These are phyloP conservation scores for Epichloe bromicola DNA, from an alignment of 2,329 filamentous ascomycete species.

Conservation along the genomic window DNA sequence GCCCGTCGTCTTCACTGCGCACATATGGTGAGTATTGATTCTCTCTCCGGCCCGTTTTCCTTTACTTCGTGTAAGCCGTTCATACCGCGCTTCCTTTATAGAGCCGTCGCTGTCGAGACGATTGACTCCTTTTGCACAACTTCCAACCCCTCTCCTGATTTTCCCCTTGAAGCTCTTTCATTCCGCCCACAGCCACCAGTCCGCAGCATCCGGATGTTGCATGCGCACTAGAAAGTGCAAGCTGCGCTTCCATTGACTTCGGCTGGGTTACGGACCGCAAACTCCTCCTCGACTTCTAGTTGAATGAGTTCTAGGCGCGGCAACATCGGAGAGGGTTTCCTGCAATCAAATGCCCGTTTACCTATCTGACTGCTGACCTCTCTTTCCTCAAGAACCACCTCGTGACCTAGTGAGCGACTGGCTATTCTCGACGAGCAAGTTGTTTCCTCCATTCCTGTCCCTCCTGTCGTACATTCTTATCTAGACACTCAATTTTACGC, in stretches of 20 bases:
- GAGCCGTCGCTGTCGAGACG: not conserved
- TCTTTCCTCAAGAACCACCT: not conserved
- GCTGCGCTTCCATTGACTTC: not conserved
- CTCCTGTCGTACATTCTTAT: not conserved
- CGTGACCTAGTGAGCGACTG: not conserved
- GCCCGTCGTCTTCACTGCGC: not conserved
- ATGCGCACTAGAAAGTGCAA: not conserved
- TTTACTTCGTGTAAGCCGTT: not conserved
- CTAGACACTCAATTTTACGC: not conserved
- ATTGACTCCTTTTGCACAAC: not conserved
- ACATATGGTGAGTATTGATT: constrained; percentile 2
- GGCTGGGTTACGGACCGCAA: not conserved
- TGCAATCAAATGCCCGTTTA: not conserved
- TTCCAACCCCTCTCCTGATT: not conserved
- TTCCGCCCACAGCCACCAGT: not conserved
- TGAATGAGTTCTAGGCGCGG: not conserved
- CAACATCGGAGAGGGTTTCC: not conserved
- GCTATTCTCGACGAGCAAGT: not conserved
- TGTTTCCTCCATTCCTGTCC: not conserved
- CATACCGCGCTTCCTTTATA: not conserved
- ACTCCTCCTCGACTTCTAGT: not conserved
- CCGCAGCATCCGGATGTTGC: not conserved
- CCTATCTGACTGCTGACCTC: not conserved
- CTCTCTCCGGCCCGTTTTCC: not conserved
- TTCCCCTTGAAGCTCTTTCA: not conserved